phyloP scores from a whole-genome alignment of 768 basidiomycete genomes.

The Podaxis pistillaris region DNA sequence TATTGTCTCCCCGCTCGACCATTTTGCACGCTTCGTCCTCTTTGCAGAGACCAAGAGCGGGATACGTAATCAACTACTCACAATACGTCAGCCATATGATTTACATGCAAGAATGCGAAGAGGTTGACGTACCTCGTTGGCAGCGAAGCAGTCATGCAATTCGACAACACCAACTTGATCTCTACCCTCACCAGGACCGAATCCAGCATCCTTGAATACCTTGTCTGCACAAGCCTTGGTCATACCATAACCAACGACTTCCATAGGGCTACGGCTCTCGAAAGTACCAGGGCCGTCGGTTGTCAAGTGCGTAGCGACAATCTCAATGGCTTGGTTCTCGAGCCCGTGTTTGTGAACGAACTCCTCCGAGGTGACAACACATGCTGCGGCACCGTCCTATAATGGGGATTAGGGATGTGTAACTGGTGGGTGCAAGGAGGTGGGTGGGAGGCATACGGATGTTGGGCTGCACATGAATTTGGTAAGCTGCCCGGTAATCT shows the following conservation, averaged over 20 bases:
- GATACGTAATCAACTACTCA: constrained; percentile 72
- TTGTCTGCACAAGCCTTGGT: constrained; percentile 64
- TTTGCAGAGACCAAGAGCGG: constrained; percentile 72
- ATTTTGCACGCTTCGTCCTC: constrained; percentile 68
- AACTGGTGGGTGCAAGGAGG: neutral
- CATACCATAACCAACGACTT: constrained; percentile 81
- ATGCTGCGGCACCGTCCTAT: constrained; percentile 75
- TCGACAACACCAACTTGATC: constrained; percentile 83
- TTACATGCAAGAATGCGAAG: neutral
- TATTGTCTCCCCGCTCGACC: constrained; percentile 76
- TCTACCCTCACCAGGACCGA: constrained; percentile 58
- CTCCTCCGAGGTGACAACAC: constrained; percentile 74
- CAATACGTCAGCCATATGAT: neutral
- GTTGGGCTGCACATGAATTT: constrained; percentile 90
- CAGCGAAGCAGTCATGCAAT: constrained; percentile 83
- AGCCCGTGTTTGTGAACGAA: constrained; percentile 72
- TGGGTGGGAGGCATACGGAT: constrained; percentile 42
- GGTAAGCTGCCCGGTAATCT: constrained; percentile 72
- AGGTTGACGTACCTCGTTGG: constrained; percentile 60
- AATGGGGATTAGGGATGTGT: constrained; percentile 1
- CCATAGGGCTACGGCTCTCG: constrained; percentile 70
- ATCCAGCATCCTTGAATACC: constrained; percentile 71
- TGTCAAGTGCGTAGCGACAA: constrained; percentile 60
- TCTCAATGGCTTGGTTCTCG: constrained; percentile 86
- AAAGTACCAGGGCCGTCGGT: constrained; percentile 70